Base-by-base conservation (phyloP, 495 filamentous ascomycete species). In the Trichodelitschia bisporula region DNA sequence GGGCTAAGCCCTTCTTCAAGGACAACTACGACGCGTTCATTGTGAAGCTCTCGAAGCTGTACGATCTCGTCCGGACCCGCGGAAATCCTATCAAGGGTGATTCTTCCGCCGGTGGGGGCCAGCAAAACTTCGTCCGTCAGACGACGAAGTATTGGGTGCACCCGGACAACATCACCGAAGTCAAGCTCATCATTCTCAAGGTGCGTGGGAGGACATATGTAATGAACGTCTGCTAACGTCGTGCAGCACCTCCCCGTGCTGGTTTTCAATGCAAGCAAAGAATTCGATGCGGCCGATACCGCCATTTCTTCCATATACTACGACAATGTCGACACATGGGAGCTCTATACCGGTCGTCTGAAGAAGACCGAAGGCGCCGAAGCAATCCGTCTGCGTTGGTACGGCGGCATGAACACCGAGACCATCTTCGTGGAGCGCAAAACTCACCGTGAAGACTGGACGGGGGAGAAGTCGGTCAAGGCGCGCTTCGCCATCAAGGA, bases 111-210 rank as follows among this genome's bases (percentile, higher is more conserved):
- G 86, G 86, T 37, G 89, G 83, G 19, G 62, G 61, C 33, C 86
- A 99, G 53, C 86, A 80, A 41, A 99, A 78, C 53, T 99, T 99
- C 43, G 64, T 99, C 33, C 71, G 86, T 12, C 78, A 99, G 46
- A 99, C 86, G 0, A 99, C 86, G 2, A 99, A 99, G 46, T 99
- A 95, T 59, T 99, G 86, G 86, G 84, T 99, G 29, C 86, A 99
- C 42, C 77, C 77, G 4, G 89, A 99, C 49, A 95, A 99, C 45
- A 86, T 99, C 46, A 95, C 86, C 3, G 86, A 99, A 49, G 51
- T 99, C 34, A 99, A 99, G 50, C 61, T 99, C 45, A 80, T 99
- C 38, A 78, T 99, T 38, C 59, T 97, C 18, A 93, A 97, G 56
- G 66, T 68, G 42, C 15, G 43, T 21, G 2, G 15, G 5, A n/a